These are phyloP conservation scores for Populus tomentosa DNA, from an alignment of 441 rosid genomes.

Conservation along the genomic window DNA sequence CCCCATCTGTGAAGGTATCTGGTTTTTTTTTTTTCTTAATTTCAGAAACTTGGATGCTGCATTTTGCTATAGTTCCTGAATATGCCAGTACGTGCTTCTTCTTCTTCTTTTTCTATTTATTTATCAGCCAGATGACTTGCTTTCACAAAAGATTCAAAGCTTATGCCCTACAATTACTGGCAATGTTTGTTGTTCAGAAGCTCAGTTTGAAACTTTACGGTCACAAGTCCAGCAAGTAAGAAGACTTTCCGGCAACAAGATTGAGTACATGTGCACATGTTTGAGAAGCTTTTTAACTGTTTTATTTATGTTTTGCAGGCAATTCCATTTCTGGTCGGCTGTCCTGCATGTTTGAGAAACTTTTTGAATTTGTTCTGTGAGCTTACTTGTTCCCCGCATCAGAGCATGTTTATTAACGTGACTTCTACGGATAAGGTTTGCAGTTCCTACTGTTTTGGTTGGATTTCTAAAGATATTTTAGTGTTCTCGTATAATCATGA, in stretches of 20 bases:
- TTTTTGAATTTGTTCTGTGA: slow-evolving; percentile 95
- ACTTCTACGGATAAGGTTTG: slow-evolving; percentile 77
- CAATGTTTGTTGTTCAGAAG: slow-evolving; percentile 90
- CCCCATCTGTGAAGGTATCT: slow-evolving; percentile 71
- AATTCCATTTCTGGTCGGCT: slow-evolving; percentile 94
- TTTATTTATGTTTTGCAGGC: slow-evolving; percentile 48
- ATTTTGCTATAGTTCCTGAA: background rate
- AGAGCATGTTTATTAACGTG: slow-evolving; percentile 90
- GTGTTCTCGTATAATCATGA: background rate
- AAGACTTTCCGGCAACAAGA: background rate
- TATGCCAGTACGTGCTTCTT: background rate
- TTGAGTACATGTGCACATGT: background rate
- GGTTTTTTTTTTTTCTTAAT: background rate
- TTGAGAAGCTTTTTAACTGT: background rate
- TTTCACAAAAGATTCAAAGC: slow-evolving; percentile 94
- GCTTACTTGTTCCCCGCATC: slow-evolving; percentile 94
- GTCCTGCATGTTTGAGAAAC: slow-evolving; percentile 97
- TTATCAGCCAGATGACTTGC: slow-evolving; percentile 75
- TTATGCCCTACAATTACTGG: slow-evolving; percentile 95
- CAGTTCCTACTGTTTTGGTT: slow-evolving; percentile 3
- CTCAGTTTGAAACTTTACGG: slow-evolving; percentile 75
- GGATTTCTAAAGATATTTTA: background rate
- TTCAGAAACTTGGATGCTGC: background rate
- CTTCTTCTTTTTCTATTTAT: slow-evolving; percentile 1
- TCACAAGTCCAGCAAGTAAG: slow-evolving; percentile 95